These are phyloP conservation scores for Microcera coccophila DNA, from an alignment of 2,329 filamentous ascomycete species.

Conservation along the genomic window DNA sequence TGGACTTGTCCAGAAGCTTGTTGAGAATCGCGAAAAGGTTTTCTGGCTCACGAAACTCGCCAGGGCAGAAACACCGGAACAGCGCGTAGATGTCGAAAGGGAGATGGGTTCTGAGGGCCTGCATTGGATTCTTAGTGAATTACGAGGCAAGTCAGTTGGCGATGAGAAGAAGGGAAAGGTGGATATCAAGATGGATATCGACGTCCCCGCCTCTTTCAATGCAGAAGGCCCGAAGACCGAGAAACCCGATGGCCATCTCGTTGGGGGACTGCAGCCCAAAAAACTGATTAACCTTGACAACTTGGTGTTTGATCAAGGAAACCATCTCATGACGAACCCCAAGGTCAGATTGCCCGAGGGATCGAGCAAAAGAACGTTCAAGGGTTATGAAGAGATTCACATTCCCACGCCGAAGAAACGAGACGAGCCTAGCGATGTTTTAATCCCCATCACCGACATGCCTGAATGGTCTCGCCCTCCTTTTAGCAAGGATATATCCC, in stretches of 20 bases:
- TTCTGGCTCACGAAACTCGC: conserved; percentile 92
- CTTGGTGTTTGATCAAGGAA: conserved; percentile 93
- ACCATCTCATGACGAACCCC: conserved; percentile 98
- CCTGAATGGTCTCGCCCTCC: conserved; percentile 88
- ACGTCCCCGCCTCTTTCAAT: conserved; percentile 61
- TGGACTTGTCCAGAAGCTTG: conserved; percentile 84
- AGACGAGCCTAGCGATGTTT: conserved; percentile 71
- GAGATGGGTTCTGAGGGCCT: conserved; percentile 90
- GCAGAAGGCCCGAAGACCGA: conserved; percentile 49
- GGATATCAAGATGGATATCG: conserved; percentile 95
- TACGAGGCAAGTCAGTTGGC: conserved; percentile 66
- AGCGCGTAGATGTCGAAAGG: conserved; percentile 72
- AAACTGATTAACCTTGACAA: conserved; percentile 93
- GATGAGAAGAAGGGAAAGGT: conserved; percentile 62
- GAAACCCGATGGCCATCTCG: conserved; percentile 62
- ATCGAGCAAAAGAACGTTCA: conserved; percentile 91
- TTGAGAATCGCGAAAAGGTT: conserved; percentile 88
- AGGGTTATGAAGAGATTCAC: conserved; percentile 98
- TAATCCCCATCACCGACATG: conserved; percentile 80
- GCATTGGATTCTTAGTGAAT: conserved; percentile 80
- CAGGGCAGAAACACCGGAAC: conserved; percentile 73
- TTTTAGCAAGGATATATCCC: conserved; percentile 78
- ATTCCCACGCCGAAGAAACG: conserved; percentile 90
- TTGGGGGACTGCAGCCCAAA: conserved; percentile 80
- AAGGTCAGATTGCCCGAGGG: conserved; percentile 92